phyloP scores from a whole-genome alignment of 139 green algal species.

The Bryopsis sp. region DNA sequence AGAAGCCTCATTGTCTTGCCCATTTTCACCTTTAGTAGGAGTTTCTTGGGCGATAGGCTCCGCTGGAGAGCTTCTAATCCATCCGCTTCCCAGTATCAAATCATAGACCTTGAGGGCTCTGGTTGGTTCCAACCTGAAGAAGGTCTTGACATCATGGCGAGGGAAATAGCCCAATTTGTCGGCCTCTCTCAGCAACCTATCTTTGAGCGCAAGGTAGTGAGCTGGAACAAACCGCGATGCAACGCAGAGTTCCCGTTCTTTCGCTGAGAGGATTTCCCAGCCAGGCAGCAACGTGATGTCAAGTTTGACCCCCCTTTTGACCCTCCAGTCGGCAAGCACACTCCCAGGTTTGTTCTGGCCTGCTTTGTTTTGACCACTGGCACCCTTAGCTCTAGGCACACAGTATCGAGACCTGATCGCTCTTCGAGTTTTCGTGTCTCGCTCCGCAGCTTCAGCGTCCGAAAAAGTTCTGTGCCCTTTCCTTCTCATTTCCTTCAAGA shows the following conservation, averaged over 20 bases:
- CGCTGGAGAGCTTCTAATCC: no score
- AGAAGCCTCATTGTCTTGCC: no score
- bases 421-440: neutral
- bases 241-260: neutral
- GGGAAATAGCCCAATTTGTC: neutral
- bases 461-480: neutral
- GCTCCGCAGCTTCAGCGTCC: neutral
- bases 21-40: no score
- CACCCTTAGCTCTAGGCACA: neutral
- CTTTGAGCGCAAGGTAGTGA: neutral
- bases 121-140: conserved; percentile 48
- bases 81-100: conserved; percentile 40
- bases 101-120: conserved; percentile 44
- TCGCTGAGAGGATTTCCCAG: conserved; percentile 20
- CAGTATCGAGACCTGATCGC: neutral
- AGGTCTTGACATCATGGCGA: conserved; percentile 8
- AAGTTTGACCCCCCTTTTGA: conserved; percentile 47
- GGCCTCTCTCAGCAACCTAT: neutral
- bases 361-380: neutral
- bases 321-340: conserved; percentile 32
- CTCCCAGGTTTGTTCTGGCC: neutral
- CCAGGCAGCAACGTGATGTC: conserved; percentile 63
- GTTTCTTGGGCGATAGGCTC: no score
- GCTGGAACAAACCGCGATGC: neutral
- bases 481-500: conserved; percentile 10